Conservation (phyloP, 768 basidiomycete genomes). For the Lentinula sp. region DNA sequence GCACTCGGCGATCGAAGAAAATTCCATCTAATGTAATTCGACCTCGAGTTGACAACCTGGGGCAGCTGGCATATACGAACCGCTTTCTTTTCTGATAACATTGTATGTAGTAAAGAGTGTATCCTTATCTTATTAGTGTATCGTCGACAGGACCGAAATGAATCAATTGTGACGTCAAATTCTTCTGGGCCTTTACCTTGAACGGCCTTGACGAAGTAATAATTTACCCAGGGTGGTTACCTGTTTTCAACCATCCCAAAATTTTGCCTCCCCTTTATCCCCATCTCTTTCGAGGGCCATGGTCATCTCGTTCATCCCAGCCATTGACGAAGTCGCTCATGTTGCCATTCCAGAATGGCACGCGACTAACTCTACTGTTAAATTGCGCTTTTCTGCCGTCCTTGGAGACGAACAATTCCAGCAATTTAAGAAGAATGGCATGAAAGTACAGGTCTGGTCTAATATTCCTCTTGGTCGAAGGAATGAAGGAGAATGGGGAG, state of each 20-base stretch:
- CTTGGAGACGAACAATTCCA: conserved; percentile 24
- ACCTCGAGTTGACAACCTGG: not conserved
- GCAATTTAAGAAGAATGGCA: conserved; percentile 21
- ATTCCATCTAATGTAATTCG: not conserved
- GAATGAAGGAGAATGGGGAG: conserved; percentile 24
- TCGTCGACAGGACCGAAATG: not conserved
- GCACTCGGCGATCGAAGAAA: not conserved
- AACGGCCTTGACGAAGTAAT: not conserved
- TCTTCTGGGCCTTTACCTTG: not conserved
- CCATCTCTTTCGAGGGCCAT: conserved; percentile 13
- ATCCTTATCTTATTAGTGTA: no score
- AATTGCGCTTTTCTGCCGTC: conserved; percentile 31
- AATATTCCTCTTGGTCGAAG: conserved; percentile 20
- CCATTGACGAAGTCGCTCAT: conserved; percentile 26
- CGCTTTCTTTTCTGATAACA: not conserved
- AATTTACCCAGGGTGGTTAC: not conserved
- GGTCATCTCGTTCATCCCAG: conserved; percentile 32
- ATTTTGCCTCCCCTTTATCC: not conserved
- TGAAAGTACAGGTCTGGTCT: conserved; percentile 38
- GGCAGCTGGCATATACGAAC: not conserved
- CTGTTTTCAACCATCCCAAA: not conserved
- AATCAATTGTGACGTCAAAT: not conserved
- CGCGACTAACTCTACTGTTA: conserved; percentile 9
- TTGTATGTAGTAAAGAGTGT: not conserved
- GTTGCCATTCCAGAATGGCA: conserved; percentile 17